Evolutionary conservation across 345 rosid genomes (phyloP).

Genomic region (Bruguiera gymnorhiza): DNA sequence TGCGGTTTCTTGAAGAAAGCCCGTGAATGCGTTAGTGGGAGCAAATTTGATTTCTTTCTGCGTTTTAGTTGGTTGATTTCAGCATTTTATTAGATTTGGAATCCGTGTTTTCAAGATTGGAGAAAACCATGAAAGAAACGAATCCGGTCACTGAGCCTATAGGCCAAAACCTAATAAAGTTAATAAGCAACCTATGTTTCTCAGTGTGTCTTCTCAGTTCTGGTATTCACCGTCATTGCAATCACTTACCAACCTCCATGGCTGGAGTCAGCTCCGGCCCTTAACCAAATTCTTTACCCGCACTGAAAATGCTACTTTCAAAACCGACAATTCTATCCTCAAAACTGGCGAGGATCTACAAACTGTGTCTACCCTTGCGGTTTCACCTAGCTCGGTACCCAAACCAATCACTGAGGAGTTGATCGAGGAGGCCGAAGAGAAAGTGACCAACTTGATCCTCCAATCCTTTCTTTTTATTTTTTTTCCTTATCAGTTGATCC

Average conservation of each 20-base stretch:
- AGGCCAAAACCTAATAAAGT: constrained; percentile 71
- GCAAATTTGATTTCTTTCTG: constrained; percentile 7
- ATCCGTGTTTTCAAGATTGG: background rate
- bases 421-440: constrained; percentile 21
- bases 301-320: constrained; percentile 74
- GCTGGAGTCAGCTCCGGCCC: constrained; percentile 85
- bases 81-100: constrained; percentile 11
- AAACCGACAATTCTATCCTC: constrained; percentile 59
- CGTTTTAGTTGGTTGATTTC: constrained; percentile 3
- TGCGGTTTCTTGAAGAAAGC: constrained; percentile 4
- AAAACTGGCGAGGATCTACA: constrained; percentile 79
- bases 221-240: constrained; percentile 73
- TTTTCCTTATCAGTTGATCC: no score
- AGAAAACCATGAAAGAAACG: constrained; percentile 58
- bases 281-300: constrained; percentile 71
- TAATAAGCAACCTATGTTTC: constrained; percentile 84
- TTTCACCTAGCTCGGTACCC: constrained; percentile 6
- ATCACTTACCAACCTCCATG: constrained; percentile 93
- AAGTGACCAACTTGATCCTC: constrained; percentile 14
- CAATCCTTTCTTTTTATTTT: background rate
- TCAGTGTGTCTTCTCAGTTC: constrained; percentile 78
- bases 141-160: constrained; percentile 61
- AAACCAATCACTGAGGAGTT: constrained; percentile 23
- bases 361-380: constrained; percentile 13
- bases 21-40: constrained; percentile 2